Conservation (phyloP, 345 rosid species). For the Corchorus olitorius region DNA sequence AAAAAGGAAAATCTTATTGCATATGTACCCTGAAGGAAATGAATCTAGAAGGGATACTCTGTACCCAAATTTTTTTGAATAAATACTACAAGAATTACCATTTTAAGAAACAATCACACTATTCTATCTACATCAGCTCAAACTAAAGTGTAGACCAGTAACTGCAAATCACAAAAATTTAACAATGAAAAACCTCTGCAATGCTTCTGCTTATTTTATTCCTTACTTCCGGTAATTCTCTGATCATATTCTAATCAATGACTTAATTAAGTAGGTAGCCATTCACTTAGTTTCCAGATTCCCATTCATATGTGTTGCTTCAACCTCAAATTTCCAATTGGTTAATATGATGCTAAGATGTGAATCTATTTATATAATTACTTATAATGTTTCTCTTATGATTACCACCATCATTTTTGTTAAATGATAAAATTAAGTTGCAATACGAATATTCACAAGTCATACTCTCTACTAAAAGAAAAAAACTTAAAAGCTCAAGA, state of each 20-base stretch:
- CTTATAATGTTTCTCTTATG: no score
- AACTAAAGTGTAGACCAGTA: background rate
- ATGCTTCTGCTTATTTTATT: background rate
- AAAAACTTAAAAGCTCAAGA: background rate
- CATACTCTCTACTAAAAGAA: no score
- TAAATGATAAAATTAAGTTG: background rate
- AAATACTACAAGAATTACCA: background rate
- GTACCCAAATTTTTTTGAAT: background rate
- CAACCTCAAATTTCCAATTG: no score
- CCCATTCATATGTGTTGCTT: no score
- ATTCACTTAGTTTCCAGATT: background rate
- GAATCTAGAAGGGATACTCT: background rate
- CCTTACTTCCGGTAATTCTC: background rate
- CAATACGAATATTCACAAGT: background rate
- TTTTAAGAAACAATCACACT: background rate
- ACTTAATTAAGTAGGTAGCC: background rate
- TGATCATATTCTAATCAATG: background rate
- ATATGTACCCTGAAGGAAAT: background rate
- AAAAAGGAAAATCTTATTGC: no score
- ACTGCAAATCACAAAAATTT: background rate
- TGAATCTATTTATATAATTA: no score
- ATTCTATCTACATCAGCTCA: background rate
- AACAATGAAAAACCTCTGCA: background rate
- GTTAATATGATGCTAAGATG: no score
- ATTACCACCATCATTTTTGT: no score